Percentiles rank a stretch among this genome's conserved stretches.
Evolutionary conservation across 2,329 filamentous ascomycete species (phyloP).

Genomic region (Stylonectria norvegica): DNA sequence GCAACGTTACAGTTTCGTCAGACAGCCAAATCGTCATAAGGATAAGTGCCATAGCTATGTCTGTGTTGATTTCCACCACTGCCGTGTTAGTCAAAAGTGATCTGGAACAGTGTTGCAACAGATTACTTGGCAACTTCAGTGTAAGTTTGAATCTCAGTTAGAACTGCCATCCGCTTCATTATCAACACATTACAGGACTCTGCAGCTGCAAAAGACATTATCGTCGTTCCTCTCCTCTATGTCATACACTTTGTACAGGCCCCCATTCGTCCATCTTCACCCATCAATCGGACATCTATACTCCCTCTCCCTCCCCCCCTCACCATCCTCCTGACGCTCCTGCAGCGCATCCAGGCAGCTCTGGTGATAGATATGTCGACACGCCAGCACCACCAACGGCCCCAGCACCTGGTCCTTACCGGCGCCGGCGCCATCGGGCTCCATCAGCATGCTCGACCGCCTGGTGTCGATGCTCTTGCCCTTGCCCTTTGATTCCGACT

Average conservation of each 20-base stretch:
- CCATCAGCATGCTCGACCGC: conserved; percentile 40
- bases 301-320: conserved; percentile 45
- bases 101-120: too few species aligned
- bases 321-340: conserved; percentile 48
- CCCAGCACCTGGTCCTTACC: conserved; percentile 53
- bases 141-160: too few species aligned
- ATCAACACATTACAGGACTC: too few species aligned
- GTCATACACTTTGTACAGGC: conserved; percentile 24
- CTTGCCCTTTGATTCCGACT: conserved; percentile 37
- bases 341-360: conserved; percentile 65
- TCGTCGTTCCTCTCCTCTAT: conserved; percentile 26
- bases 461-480: conserved; percentile 43
- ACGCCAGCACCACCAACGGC: conserved; percentile 64
- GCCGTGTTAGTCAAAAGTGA: too few species aligned
- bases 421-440: conserved; percentile 21
- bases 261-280: conserved; percentile 25
- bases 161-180: too few species aligned
- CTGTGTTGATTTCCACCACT: too few species aligned
- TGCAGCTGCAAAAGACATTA: too few species aligned
- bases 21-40: too few species aligned
- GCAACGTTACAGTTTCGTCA: too few species aligned
- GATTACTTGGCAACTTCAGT: too few species aligned
- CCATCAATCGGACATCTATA: conserved; percentile 58
- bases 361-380: conserved; percentile 68
- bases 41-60: too few species aligned